Conservation (phyloP, 2,329 filamentous ascomycete genomes). For the Thelonectria blattea region DNA sequence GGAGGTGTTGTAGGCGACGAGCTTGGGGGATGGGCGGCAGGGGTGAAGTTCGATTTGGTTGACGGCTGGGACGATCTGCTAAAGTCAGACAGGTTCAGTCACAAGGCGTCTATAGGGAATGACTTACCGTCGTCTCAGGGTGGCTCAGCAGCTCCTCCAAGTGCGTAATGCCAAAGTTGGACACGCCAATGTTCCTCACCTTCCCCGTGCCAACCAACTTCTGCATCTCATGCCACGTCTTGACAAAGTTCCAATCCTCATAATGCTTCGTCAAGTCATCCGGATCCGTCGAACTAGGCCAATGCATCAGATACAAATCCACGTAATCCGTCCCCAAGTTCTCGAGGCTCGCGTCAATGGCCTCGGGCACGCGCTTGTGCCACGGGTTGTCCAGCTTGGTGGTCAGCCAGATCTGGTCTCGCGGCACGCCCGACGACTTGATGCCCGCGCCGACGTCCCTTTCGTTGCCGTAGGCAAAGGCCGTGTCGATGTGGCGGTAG, state of each 20-base stretch:
- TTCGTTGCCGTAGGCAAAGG: constrained; percentile 80
- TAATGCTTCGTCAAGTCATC: constrained; percentile 70
- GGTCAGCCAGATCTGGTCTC: constrained; percentile 72
- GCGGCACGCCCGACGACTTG: constrained; percentile 66
- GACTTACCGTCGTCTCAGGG: constrained; percentile 62
- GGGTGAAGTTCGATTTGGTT: constrained; percentile 87
- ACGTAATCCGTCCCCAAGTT: constrained; percentile 69
- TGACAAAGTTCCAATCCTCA: constrained; percentile 80
- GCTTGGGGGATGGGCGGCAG: constrained; percentile 80
- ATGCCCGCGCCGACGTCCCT: constrained; percentile 71
- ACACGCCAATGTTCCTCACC: constrained; percentile 83
- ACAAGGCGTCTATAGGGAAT: not conserved
- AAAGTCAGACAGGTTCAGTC: not conserved
- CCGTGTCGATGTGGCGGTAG: constrained; percentile 80
- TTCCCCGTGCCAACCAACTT: constrained; percentile 71
- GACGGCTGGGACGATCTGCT: constrained; percentile 65
- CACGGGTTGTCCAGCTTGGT: constrained; percentile 85
- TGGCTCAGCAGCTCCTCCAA: constrained; percentile 77
- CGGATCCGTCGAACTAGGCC: constrained; percentile 70
- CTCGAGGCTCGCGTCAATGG: constrained; percentile 64
- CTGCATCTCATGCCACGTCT: constrained; percentile 79
- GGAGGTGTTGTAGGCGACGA: constrained; percentile 72
- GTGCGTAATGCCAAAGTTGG: constrained; percentile 84
- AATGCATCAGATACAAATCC: constrained; percentile 76
- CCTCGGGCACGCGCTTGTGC: constrained; percentile 72